These are phyloP conservation scores for Hysterium pulicare DNA, from an alignment of 2,329 filamentous ascomycete species.

Conservation along the genomic window DNA sequence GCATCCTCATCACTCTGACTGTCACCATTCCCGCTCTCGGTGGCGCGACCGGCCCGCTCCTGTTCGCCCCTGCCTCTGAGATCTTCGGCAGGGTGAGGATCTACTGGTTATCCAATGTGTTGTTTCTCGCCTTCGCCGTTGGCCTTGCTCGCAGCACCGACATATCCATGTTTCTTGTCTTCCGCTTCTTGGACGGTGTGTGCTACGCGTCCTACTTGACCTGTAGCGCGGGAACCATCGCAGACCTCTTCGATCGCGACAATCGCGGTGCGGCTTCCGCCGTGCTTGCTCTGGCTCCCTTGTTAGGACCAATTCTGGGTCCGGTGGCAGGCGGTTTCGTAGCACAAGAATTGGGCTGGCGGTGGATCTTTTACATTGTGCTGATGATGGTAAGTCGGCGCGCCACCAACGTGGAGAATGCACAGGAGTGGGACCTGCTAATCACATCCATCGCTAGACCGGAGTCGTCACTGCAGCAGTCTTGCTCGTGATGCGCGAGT, in stretches of 20 bases:
- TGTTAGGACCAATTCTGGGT: conserved; percentile 14
- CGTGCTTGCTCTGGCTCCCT: conserved; percentile 12
- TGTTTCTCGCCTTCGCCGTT: conserved; percentile 60
- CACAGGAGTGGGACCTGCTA: too few species aligned
- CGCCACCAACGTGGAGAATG: too few species aligned
- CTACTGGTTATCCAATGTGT: conserved; percentile 52
- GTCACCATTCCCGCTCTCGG: conserved; percentile 21
- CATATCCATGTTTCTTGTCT: conserved; percentile 52
- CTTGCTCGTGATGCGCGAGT: not conserved
- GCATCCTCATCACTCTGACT: conserved; percentile 5
- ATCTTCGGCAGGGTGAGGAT: conserved; percentile 19
- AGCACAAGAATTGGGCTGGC: conserved; percentile 41
- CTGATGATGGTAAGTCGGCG: conserved; percentile 6
- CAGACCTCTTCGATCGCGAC: conserved; percentile 19
- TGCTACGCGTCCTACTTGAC: conserved; percentile 15
- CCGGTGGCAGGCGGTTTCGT: conserved; percentile 44
- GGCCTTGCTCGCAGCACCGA: conserved; percentile 58
- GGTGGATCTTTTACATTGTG: conserved; percentile 44
- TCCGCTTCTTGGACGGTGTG: conserved; percentile 47
- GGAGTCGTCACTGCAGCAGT: not conserved
- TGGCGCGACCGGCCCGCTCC: conserved; percentile 17
- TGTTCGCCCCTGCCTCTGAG: conserved; percentile 21
- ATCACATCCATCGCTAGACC: not conserved
- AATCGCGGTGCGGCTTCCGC: conserved; percentile 22
- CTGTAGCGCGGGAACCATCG: conserved; percentile 18